Conservation (phyloP, 768 basidiomycete genomes). For the Tephrocybe rancida region DNA sequence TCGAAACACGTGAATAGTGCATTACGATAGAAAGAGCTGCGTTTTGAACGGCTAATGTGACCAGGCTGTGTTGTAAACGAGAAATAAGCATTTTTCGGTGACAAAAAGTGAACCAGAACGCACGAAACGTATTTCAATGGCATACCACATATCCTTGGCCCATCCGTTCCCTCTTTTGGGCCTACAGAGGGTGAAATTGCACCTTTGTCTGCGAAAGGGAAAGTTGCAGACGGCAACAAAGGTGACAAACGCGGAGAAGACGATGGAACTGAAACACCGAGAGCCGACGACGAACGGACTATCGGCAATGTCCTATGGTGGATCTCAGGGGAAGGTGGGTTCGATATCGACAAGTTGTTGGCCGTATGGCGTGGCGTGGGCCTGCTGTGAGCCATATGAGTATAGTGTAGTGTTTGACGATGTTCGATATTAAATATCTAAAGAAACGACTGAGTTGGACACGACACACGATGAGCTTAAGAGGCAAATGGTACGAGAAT, state of each 20-base stretch:
- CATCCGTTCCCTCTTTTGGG: conserved; percentile 35
- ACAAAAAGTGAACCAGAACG: conserved; percentile 27
- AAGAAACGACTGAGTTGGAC: conserved; percentile 2
- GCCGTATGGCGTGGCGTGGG: conserved; percentile 16
- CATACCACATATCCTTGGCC: conserved; percentile 66
- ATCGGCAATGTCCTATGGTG: conserved; percentile 64
- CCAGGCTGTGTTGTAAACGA: conserved; percentile 46
- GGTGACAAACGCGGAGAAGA: conserved; percentile 52
- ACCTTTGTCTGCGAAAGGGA: conserved; percentile 43
- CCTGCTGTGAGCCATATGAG: conserved; percentile 21
- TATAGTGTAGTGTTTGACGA: background rate
- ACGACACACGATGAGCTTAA: conserved; percentile 6
- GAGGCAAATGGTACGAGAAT: background rate
- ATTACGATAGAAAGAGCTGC: conserved; percentile 95
- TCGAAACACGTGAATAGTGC: conserved; percentile 96
- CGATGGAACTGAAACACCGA: conserved; percentile 28
- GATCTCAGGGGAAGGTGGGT: conserved; percentile 44
- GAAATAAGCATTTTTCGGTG: conserved; percentile 9
- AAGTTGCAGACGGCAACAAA: conserved; percentile 49
- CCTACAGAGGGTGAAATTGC: conserved; percentile 27
- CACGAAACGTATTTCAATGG: conserved; percentile 84
- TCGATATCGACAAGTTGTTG: conserved; percentile 14
- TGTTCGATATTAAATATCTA: conserved; percentile 10
- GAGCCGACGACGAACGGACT: conserved; percentile 55
- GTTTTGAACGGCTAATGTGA: conserved; percentile 93